Base-by-base conservation (phyloP, 495 filamentous ascomycete genomes). In the Hypoxylon perforatum region DNA sequence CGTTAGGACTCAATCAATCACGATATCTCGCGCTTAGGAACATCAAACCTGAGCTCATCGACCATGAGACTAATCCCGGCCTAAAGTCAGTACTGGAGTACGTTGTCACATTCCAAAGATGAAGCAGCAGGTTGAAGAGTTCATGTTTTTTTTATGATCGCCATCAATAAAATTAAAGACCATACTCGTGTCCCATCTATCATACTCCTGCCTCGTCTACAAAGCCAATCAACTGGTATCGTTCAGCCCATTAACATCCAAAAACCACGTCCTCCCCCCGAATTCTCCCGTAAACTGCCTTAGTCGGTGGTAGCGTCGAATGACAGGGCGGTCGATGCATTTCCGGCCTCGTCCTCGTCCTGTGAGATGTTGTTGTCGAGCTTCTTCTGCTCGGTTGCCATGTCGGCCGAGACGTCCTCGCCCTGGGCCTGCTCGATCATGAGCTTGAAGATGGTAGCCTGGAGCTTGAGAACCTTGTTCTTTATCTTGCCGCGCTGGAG, bases 381-480 rank as follows among this genome's bases (percentile, higher is more conserved):
- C 75, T 84, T 84, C 50, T 69, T 77, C 46, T 71, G 57, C 69
- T 84, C 79, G 15, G 51, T 62, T 0, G 60, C 72, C 36, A 82
- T 61, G 17, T 77, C 66, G 4, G 38, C 68, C 21, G 65, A 7
- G 14, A 75, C 70, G 15, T 78, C 77, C 8, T 71, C 21, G 47
- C 79, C 78, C 47, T 80, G 77, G 0, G 79, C 79, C 21, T 73
- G 64, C 52, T 75, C 39, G 41, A 76, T 73, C 68, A 66, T 60
- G n/a, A 81, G 69, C 1, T 54, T 57, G 35, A 78, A 22, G 1
- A 80, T 59, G 28, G 75, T 72, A 21, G 77, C 73, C 23, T 76
- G 72, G 39, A 84, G 72, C 73, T 84, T 84, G 36, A 84, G 67
- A 57, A 84, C 79, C 75, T 84, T 84, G 75, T 84, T 84, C 78